Base-by-base conservation (phyloP, 2,329 filamentous ascomycete genomes). In the Orbilia oligospora region DNA sequence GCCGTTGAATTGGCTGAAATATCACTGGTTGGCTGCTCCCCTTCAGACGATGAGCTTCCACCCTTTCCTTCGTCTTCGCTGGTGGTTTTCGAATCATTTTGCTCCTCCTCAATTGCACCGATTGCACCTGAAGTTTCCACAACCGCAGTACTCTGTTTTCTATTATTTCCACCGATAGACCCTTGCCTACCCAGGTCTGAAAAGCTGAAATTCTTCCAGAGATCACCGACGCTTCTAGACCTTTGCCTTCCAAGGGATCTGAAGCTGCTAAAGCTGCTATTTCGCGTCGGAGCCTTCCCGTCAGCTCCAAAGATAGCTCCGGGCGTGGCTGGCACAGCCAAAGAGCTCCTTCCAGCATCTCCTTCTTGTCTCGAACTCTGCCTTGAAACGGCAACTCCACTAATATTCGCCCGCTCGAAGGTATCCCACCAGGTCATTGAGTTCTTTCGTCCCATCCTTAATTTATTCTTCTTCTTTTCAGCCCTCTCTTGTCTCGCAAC, bases 391-490 rank as follows among this genome's bases (percentile, higher is more conserved):
- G 38, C 75, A 16, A 27, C 36, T 2, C 53, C 63, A 14, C 68
- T 71, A 44, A 63, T 56, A 46, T 72, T 69, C 27, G 73, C 41
- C 22, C 73, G 38, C 27, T 78, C 75, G 48, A 78, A 78, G 24
- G 75, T 78, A 58, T 79, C 76, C 76, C 76, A 79, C 76, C 76
- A 79, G 12, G 65, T 75, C 76, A 79, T 79, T 48, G 76, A 79
- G 9, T 68, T 63, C 70, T 79, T 79, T 20, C 76, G 64, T 5
- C 46, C 36, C 56, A 79, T 69, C 20, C 33, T 71, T 2, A 58
- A 46, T n/a, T 51, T 71, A 27, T 69, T 75, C 48, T 56, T 69
- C 70, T 79, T 79, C 70, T 55, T 71, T 22, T 73, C 76, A 0
- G 12, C 10, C 30, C 76, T 69, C 33, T 70, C 70, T 18, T 24